Conservation (phyloP, 208 protist species). For the Leptomonas seymouri region DNA sequence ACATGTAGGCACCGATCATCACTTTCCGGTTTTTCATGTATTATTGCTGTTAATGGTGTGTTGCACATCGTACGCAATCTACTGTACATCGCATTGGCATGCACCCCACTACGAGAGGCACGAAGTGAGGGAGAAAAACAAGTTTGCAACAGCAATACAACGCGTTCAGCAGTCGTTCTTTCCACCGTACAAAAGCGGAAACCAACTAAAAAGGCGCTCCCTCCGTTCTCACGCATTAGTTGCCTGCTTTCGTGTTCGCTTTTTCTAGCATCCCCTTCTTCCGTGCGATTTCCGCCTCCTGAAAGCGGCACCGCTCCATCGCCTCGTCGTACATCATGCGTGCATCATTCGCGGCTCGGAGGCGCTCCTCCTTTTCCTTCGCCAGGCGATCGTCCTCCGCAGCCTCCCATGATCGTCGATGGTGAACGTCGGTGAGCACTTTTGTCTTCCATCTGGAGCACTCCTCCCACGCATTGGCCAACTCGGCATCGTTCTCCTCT, state of each 20-base stretch:
- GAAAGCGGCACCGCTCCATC: constrained; percentile 62
- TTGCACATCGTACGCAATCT: not conserved
- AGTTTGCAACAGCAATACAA: not conserved
- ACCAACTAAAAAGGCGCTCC: not conserved
- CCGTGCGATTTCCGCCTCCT: constrained; percentile 73
- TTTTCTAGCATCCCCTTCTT: constrained; percentile 73
- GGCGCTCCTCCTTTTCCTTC: constrained; percentile 69
- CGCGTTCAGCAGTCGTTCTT: not conserved
- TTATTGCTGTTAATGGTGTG: not conserved
- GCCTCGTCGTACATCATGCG: constrained; percentile 70
- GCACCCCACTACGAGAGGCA: not conserved
- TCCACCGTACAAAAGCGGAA: not conserved
- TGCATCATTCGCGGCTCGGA: constrained; percentile 76
- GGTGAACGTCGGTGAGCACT: constrained; percentile 22
- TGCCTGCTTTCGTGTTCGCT: constrained; percentile 30
- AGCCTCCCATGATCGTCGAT: constrained; percentile 18
- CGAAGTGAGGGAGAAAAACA: not conserved
- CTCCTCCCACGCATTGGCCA: constrained; percentile 28
- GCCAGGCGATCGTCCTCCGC: constrained; percentile 72
- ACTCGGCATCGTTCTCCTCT: constrained; percentile 34
- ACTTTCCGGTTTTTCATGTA: not conserved
- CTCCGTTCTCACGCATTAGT: not conserved
- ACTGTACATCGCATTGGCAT: constrained; percentile 1
- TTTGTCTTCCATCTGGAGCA: constrained; percentile 32
- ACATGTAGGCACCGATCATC: too few species aligned